Percentiles rank a stretch among this genome's conserved stretches.
These are phyloP conservation scores for Solanum pinnatisectum DNA, from an alignment of 257 asterid genomes.

Conservation along the genomic window DNA sequence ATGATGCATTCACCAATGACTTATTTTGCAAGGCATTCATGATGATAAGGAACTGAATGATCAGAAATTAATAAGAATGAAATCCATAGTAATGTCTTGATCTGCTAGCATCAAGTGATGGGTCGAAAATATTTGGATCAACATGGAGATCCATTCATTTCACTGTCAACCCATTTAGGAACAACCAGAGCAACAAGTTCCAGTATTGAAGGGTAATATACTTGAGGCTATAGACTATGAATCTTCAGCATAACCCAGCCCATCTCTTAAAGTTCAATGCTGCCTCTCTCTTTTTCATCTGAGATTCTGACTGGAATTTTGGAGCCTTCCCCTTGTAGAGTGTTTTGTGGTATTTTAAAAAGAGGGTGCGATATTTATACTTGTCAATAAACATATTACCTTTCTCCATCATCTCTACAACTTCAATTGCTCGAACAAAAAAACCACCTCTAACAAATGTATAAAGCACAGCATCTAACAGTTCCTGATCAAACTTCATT, in stretches of 20 bases:
- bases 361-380: conserved; percentile 69
- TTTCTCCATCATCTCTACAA: conserved; percentile 70
- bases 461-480: conserved; percentile 79
- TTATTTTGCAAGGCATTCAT: not conserved
- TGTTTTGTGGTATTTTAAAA: conserved; percentile 74
- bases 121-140: not conserved
- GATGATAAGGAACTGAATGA: not conserved
- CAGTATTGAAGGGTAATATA: not conserved
- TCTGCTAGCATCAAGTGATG: not conserved
- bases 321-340: conserved; percentile 69
- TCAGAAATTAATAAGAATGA: not conserved
- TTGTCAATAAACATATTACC: conserved; percentile 71
- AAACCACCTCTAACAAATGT: conserved; percentile 89
- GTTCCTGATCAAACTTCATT: conserved; percentile 76
- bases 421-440: conserved; percentile 74
- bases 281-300: conserved; percentile 69
- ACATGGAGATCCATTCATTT: not conserved
- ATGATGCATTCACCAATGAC: not conserved
- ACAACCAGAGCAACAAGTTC: not conserved
- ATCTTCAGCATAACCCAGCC: conserved; percentile 54
- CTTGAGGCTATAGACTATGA: not conserved
- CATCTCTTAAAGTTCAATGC: conserved; percentile 72
- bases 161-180: not conserved
- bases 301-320: conserved; percentile 73
- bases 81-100: not conserved